A percentile compares a stretch with the other conserved stretches of the same genome.
Evolutionary conservation across 345 rosid genomes (phyloP).

Genomic region (Rhodamnia argentea): DNA sequence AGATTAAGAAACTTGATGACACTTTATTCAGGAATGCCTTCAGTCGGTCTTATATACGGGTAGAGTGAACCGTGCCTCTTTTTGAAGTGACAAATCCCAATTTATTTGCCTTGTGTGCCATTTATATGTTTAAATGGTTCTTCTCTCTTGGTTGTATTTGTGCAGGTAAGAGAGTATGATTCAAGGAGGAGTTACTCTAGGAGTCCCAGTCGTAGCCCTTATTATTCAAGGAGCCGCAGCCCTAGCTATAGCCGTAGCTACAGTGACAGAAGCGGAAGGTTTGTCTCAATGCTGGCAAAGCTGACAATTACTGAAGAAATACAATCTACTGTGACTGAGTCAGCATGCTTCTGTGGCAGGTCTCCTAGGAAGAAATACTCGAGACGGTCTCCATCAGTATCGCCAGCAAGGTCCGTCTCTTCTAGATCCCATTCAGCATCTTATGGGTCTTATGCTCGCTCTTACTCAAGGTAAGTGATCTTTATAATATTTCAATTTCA

Average conservation of each 20-base stretch:
- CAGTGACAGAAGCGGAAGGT: slow-evolving; percentile 62
- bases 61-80: slow-evolving; percentile 7
- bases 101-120: background rate
- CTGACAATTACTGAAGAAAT: background rate
- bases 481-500: background rate
- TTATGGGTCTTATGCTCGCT: slow-evolving; percentile 30
- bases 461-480: slow-evolving; percentile 43
- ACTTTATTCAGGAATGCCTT: slow-evolving; percentile 87
- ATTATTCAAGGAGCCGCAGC: slow-evolving; percentile 32
- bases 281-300: background rate
- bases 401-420: slow-evolving; percentile 50
- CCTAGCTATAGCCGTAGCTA: slow-evolving; percentile 26
- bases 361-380: slow-evolving; percentile 31
- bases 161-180: slow-evolving; percentile 75
- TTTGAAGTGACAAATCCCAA: background rate
- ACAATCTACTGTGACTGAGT: background rate
- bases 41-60: slow-evolving; percentile 74
- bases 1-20: slow-evolving; percentile 86
- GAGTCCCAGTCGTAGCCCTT: slow-evolving; percentile 55
- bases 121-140: background rate
- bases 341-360: slow-evolving; percentile 21
- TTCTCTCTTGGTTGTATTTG: background rate
- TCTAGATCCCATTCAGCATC: slow-evolving; percentile 32
- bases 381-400: slow-evolving; percentile 18
- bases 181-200: slow-evolving; percentile 43